phyloP scores from a whole-genome alignment of 192 early-diverging fungal species.

The Podila epigama region DNA sequence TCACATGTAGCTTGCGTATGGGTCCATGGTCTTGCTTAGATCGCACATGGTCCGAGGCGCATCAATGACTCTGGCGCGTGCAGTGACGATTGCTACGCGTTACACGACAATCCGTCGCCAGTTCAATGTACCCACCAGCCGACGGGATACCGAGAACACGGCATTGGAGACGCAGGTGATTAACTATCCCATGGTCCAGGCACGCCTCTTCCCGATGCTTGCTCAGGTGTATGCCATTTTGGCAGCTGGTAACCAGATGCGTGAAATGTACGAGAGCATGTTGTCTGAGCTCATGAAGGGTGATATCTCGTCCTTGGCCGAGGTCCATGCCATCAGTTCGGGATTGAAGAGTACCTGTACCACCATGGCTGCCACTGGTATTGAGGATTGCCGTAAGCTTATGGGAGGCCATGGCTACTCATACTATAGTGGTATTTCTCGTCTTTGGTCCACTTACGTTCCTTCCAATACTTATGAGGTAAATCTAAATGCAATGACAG shows the following conservation, averaged over 20 bases:
- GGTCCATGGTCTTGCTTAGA: slow-evolving; percentile 81
- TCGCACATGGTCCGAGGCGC: slow-evolving; percentile 71
- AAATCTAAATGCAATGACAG: too few relatives aligned
- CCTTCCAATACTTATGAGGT: slow-evolving; percentile 67
- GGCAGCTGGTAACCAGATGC: slow-evolving; percentile 61
- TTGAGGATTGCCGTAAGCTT: slow-evolving; percentile 75
- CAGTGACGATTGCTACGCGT: slow-evolving; percentile 68
- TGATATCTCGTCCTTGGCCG: slow-evolving; percentile 65
- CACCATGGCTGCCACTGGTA: slow-evolving; percentile 61
- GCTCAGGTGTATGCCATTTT: slow-evolving; percentile 70
- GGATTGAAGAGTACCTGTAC: slow-evolving; percentile 72
- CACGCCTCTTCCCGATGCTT: slow-evolving; percentile 69
- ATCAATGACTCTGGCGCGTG: slow-evolving; percentile 61
- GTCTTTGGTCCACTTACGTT: slow-evolving; percentile 66
- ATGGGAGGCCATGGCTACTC: slow-evolving; percentile 82
- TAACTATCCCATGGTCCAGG: slow-evolving; percentile 73
- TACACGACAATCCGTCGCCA: slow-evolving; percentile 76
- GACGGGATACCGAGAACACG: slow-evolving; percentile 24
- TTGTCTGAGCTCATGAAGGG: slow-evolving; percentile 55
- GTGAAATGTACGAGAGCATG: slow-evolving; percentile 58
- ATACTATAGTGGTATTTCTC: slow-evolving; percentile 69
- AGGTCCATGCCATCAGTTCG: slow-evolving; percentile 71
- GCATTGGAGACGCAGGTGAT: slow-evolving; percentile 69
- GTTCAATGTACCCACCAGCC: slow-evolving; percentile 52
- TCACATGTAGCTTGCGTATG: slow-evolving; percentile 68